Conservation (phyloP, 768 basidiomycete genomes). For the Calvatia gigantea region DNA sequence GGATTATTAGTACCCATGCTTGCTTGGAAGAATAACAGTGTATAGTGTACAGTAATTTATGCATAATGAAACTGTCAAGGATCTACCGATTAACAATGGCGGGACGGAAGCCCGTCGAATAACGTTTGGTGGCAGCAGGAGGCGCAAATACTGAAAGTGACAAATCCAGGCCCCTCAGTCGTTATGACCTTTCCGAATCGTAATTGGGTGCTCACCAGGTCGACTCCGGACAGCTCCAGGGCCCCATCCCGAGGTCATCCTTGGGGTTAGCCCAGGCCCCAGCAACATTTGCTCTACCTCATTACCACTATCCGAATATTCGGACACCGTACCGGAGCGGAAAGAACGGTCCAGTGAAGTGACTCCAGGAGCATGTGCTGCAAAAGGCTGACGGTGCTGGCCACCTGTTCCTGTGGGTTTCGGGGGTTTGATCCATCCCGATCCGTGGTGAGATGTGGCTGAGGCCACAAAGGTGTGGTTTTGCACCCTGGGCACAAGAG, state of each 20-base stretch:
- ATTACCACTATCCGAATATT: slow-evolving; percentile 62
- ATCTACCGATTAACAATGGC: slow-evolving; percentile 22
- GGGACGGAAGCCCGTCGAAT: slow-evolving; percentile 42
- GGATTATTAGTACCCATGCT: slow-evolving; percentile 9
- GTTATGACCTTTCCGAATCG: neutral
- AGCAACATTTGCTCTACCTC: slow-evolving; percentile 71
- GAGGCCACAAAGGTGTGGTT: slow-evolving; percentile 21
- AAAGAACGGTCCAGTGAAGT: slow-evolving; percentile 35
- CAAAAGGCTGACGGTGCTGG: slow-evolving; percentile 49
- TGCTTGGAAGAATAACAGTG: neutral
- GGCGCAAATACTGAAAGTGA: slow-evolving; percentile 39
- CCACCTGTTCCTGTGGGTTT: slow-evolving; percentile 15
- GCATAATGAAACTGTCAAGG: slow-evolving; percentile 9
- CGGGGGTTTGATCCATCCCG: slow-evolving; percentile 4
- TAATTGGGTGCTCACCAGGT: neutral
- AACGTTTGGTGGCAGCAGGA: slow-evolving; percentile 29
- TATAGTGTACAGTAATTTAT: slow-evolving; percentile 3
- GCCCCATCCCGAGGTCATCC: slow-evolving; percentile 8
- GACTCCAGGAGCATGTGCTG: slow-evolving; percentile 16
- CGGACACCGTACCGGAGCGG: slow-evolving; percentile 42
- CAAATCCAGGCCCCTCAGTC: neutral
- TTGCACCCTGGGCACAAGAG: slow-evolving; percentile 50
- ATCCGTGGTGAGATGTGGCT: slow-evolving; percentile 18
- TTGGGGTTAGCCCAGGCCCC: slow-evolving; percentile 19
- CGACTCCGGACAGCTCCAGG: slow-evolving; percentile 1